Percentiles rank a stretch among this genome's conserved stretches.
phyloP scores from a whole-genome alignment of 768 basidiomycete species.

The Lactarius pseudohatsudake region DNA sequence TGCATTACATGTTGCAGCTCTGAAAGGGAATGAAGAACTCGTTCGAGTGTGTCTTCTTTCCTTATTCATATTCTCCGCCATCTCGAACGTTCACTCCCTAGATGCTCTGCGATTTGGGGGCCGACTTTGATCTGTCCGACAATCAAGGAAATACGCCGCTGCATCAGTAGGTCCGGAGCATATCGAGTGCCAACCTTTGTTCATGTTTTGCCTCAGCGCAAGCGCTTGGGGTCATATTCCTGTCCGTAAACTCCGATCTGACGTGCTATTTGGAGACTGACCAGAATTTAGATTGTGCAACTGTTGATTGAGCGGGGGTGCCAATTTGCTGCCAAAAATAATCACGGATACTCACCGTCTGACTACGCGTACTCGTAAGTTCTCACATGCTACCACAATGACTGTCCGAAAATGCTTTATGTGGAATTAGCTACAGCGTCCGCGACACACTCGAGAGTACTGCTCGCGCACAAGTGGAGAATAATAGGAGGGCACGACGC shows the following conservation, averaged over 20 bases:
- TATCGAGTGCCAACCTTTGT: constrained; percentile 2
- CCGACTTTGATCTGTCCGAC: constrained; percentile 88
- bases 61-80: constrained; percentile 26
- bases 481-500: constrained; percentile 73
- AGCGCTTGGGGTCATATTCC: constrained; percentile 86
- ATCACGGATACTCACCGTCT: constrained; percentile 86
- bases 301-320: constrained; percentile 88
- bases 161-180: constrained; percentile 69
- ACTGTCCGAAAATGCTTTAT: constrained; percentile 28
- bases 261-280: constrained; percentile 30
- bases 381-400: constrained; percentile 2
- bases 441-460: constrained; percentile 78
- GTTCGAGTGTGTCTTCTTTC: constrained; percentile 60
- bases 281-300: constrained; percentile 62
- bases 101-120: constrained; percentile 91
- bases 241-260: constrained; percentile 43
- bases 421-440: constrained; percentile 58
- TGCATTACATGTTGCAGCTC: constrained; percentile 81
- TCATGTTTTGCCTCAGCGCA: constrained; percentile 49
- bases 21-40: constrained; percentile 88
- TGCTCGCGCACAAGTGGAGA: constrained; percentile 74
- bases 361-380: constrained; percentile 91
- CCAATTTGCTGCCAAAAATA: constrained; percentile 79
- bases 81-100: constrained; percentile 35
- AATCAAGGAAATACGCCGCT: constrained; percentile 90